Evolutionary conservation across 2,329 filamentous ascomycete species (phyloP).

Genomic region (Penicillium palitans): DNA sequence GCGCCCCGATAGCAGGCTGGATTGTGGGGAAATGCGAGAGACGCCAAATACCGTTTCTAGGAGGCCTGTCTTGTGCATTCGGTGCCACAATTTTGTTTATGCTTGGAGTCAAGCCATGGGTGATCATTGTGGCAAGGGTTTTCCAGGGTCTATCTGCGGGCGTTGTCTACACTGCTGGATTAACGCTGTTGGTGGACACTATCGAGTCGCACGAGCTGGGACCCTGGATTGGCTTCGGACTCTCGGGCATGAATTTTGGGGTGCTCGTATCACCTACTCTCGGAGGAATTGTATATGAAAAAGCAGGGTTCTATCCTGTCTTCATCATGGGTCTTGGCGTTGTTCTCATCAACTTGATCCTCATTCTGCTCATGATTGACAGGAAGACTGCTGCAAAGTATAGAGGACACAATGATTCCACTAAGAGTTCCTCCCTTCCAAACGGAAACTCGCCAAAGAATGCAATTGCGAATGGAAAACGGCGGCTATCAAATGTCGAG

Average conservation of each 20-base stretch:
- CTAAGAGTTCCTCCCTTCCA: too few relatives aligned
- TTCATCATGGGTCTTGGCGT: constrained; percentile 5
- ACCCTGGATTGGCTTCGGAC: constrained; percentile 12
- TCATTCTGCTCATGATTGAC: constrained; percentile 10
- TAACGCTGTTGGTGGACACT: constrained; percentile 12
- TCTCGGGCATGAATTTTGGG: constrained; percentile 9
- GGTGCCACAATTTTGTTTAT: constrained; percentile 3
- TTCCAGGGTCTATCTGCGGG: constrained; percentile 8
- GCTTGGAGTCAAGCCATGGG: constrained; percentile 1
- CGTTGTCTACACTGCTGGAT: constrained; percentile 6
- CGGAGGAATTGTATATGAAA: constrained; percentile 11
- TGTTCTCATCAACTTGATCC: background rate
- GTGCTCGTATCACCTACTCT: constrained; percentile 9
- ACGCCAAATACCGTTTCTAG: constrained; percentile 4
- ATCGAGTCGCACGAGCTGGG: constrained; percentile 12
- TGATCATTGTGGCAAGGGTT: constrained; percentile 10
- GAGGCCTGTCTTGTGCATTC: constrained; percentile 3
- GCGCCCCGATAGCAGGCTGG: constrained; percentile 6
- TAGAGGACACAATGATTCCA: background rate
- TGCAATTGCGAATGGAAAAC: background rate
- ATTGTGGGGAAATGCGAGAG: constrained; percentile 2
- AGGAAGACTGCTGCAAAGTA: background rate
- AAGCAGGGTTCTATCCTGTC: constrained; percentile 8
- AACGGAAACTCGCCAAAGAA: background rate
- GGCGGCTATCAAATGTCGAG: background rate